Evolutionary conservation across 2,329 filamentous ascomycete species (phyloP).

Genomic region (Parascedosporium putredinis): DNA sequence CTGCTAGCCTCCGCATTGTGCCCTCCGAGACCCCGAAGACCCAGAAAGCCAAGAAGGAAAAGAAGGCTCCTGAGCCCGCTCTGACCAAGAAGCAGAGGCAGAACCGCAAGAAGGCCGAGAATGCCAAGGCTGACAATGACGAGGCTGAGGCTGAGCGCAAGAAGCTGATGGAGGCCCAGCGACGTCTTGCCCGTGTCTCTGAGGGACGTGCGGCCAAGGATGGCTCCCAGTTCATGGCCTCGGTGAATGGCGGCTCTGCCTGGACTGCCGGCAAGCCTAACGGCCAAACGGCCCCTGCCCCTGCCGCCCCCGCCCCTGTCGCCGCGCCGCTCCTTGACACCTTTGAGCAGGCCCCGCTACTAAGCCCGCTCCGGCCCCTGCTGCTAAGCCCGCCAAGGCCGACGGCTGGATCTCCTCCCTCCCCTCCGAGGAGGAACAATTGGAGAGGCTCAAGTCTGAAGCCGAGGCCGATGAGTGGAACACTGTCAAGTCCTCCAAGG

Average conservation of each 20-base stretch:
- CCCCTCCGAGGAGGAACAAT: conserved; percentile 53
- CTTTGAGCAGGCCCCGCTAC: conserved; percentile 18
- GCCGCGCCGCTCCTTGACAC: conserved; percentile 47
- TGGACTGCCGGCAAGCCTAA: conserved; percentile 30
- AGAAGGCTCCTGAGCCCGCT: conserved; percentile 52
- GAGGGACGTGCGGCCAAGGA: conserved; percentile 79
- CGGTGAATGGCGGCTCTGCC: conserved; percentile 29
- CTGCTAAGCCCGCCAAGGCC: conserved; percentile 20
- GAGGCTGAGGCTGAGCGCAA: conserved; percentile 72
- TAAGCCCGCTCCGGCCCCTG: conserved; percentile 14
- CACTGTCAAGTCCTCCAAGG: conserved; percentile 37
- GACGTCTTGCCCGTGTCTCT: conserved; percentile 67
- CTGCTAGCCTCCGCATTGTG: conserved; percentile 62
- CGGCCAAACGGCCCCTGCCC: conserved; percentile 18
- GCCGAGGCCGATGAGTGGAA: conserved; percentile 41
- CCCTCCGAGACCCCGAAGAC: conserved; percentile 51
- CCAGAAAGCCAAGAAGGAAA: conserved; percentile 52
- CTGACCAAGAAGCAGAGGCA: conserved; percentile 95
- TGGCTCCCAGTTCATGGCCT: conserved; percentile 50
- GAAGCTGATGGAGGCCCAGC: conserved; percentile 68
- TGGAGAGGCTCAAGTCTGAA: conserved; percentile 43
- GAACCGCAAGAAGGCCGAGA: conserved; percentile 81
- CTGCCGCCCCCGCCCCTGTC: conserved; percentile 21
- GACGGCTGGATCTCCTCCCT: conserved; percentile 39
- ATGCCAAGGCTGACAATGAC: conserved; percentile 62